phyloP scores from a whole-genome alignment of 2,329 filamentous ascomycete species.

The Sarocladiaceae sp. region DNA sequence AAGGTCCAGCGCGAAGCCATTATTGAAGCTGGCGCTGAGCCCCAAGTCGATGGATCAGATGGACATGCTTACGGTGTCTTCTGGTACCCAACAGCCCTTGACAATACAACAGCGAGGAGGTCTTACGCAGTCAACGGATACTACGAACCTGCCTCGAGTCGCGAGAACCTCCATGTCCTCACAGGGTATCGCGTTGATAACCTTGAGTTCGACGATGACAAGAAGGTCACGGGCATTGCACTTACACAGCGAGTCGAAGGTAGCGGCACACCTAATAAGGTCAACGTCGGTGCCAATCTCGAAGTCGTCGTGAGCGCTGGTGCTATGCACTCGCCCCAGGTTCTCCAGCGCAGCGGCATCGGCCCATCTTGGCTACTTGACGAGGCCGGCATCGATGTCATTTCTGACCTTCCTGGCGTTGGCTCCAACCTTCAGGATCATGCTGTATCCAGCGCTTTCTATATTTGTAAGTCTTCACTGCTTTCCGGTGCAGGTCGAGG shows the following conservation, averaged over 20 bases:
- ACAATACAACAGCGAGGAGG: conserved; percentile 15
- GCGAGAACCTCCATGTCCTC: conserved; percentile 17
- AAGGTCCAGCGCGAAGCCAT: conserved; percentile 14
- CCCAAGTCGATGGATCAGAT: conserved; percentile 1
- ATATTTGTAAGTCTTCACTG: neutral
- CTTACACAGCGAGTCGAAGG: neutral
- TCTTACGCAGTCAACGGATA: conserved; percentile 19
- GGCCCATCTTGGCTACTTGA: conserved; percentile 45
- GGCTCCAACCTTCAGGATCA: conserved; percentile 36
- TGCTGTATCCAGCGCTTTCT: conserved; percentile 6
- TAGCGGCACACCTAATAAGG: conserved; percentile 1
- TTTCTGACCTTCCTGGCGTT: conserved; percentile 53
- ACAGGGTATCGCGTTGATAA: conserved; percentile 18
- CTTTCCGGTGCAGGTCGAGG: neutral
- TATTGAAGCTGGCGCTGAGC: conserved; percentile 17
- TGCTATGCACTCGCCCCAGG: conserved; percentile 49
- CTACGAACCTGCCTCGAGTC: conserved; percentile 14
- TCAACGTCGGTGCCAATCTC: conserved; percentile 12
- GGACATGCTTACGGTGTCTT: conserved; percentile 19
- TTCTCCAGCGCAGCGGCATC: conserved; percentile 55
- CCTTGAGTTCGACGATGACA: conserved; percentile 19
- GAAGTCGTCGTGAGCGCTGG: conserved; percentile 35
- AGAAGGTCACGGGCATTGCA: conserved; percentile 12
- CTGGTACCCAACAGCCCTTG: conserved; percentile 18
- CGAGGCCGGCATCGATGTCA: conserved; percentile 39